Conservation (phyloP, 2,329 filamentous ascomycete species). For the Xylaria sp. region DNA sequence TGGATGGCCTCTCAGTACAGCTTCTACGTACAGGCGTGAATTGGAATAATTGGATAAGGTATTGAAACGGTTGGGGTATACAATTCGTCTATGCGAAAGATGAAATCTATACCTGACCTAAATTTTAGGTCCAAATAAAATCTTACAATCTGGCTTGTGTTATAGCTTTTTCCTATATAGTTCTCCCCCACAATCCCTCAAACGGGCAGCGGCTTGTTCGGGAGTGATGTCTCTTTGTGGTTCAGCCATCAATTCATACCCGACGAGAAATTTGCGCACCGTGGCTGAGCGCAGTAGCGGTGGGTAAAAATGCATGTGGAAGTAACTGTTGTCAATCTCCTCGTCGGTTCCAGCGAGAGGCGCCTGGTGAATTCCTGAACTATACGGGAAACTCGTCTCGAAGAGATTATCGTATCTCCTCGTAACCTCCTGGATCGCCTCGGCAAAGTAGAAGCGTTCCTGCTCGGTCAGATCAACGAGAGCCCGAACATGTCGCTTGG, state of each 20-base stretch:
- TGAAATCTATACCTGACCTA: slow-evolving; percentile 7
- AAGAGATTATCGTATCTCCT: slow-evolving; percentile 96
- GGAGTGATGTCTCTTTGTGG: slow-evolving; percentile 98
- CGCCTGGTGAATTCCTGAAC: slow-evolving; percentile 95
- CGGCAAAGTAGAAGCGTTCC: slow-evolving; percentile 80
- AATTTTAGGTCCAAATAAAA: slow-evolving; percentile 12
- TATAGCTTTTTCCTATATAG: slow-evolving; percentile 79
- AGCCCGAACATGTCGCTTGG: slow-evolving; percentile 84
- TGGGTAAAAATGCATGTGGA: slow-evolving; percentile 98
- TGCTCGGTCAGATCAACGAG: slow-evolving; percentile 81
- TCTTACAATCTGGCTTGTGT: slow-evolving; percentile 29
- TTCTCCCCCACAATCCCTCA: slow-evolving; percentile 81
- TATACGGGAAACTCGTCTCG: slow-evolving; percentile 96
- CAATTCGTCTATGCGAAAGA: slow-evolving; percentile 8
- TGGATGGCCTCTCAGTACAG: slow-evolving; percentile 76
- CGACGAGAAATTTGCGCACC: slow-evolving; percentile 95
- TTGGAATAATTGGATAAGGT: neutral
- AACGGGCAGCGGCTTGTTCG: slow-evolving; percentile 85
- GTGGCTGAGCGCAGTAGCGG: slow-evolving; percentile 91
- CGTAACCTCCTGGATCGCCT: slow-evolving; percentile 87
- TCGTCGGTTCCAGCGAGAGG: slow-evolving; percentile 83
- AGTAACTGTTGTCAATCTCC: slow-evolving; percentile 87
- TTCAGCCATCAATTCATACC: slow-evolving; percentile 96
- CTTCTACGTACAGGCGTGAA: slow-evolving; percentile 68
- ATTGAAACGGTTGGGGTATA: neutral